Evolutionary conservation across 2,329 filamentous ascomycete genomes (phyloP), one percentile per base, ranked within the genome.

Genomic region (Elsinoe arachidis): DNA sequence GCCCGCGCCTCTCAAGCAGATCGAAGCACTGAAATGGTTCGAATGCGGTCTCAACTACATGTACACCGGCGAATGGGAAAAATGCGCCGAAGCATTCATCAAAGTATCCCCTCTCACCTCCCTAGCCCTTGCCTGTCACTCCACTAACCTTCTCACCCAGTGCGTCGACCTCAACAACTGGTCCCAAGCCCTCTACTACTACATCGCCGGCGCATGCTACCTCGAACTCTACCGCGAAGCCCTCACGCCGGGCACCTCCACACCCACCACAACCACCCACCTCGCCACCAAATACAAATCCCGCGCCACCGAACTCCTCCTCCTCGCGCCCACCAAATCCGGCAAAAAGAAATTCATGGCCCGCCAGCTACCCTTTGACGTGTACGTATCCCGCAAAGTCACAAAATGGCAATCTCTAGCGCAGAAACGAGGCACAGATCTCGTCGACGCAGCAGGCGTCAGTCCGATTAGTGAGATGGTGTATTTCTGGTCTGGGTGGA

Each of bases 261-360:
- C 76, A 52, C 67, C 76, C n/a, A 43, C 38, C 14, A 34, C 47
- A 7, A 23, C 21, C 23, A 17, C 14, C 14, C 54, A 69, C 0
- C 73, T 80, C 43, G 83, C 84, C 7, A 51, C 53, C n/a, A 62
- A 66, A 39, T 70, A 76, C 56, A 73, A 70, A 7, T 61, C 62
- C 2, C 68, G 73, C 60, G 87, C 90, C 0, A 83, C 85, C 53
- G 80, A 87, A 57, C 80, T 86, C 52, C 77, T 96, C 62, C 78
- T 81, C 39, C 87, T 85, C 65, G 88, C 86, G 0, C 86, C 88
- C 0, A 78, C 81, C 0, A 78, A 88, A 52, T 85, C 87, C 0
- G 91, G 91, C 38, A 90, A 88, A 73, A 96, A 95, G 74, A 84
- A 83, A 39, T 89, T 99, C 70, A 88, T 97, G 86, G 87, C 89